phyloP scores from a whole-genome alignment of 148 eudicot species.

The Vaccinium vitisidaea region DNA sequence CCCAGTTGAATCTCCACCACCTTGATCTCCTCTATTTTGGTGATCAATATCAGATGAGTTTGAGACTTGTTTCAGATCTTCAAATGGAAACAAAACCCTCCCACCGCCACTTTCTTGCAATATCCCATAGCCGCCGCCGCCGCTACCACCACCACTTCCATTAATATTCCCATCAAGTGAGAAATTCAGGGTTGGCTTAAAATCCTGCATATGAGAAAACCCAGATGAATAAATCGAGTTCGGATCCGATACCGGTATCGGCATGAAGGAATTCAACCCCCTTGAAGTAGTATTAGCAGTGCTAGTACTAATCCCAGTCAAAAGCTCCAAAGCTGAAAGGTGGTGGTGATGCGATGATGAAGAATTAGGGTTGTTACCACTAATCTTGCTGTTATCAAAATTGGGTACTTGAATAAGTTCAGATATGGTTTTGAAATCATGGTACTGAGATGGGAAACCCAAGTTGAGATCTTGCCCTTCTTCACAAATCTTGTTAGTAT shows the following conservation, averaged over 20 bases:
- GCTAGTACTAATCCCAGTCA: conserved; percentile 56
- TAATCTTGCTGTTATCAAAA: conserved; percentile 30
- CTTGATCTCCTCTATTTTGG: conserved; percentile 16
- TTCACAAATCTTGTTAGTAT: conserved; percentile 28
- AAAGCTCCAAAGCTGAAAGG: conserved; percentile 62
- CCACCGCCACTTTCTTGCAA: conserved; percentile 32
- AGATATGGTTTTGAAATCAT: conserved; percentile 59
- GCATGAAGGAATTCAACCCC: conserved; percentile 58
- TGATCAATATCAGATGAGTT: conserved; percentile 25
- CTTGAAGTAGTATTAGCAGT: conserved; percentile 27
- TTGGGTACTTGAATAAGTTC: conserved; percentile 70
- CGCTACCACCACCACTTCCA: conserved; percentile 22
- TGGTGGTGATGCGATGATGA: not conserved
- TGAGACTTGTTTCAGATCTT: conserved; percentile 58
- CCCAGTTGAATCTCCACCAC: conserved; percentile 55
- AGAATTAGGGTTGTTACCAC: not conserved
- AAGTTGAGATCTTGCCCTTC: conserved; percentile 79
- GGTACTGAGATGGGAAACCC: conserved; percentile 43
- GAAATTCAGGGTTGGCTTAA: conserved; percentile 48
- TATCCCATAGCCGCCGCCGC: conserved; percentile 37
- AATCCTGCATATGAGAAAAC: conserved; percentile 30
- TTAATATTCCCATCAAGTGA: conserved; percentile 43
- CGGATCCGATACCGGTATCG: conserved; percentile 40
- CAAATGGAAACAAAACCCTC: conserved; percentile 69
- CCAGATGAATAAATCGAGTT: conserved; percentile 49